Base-by-base conservation (phyloP, 331 rosid species). In the Prunus yedoensis region DNA sequence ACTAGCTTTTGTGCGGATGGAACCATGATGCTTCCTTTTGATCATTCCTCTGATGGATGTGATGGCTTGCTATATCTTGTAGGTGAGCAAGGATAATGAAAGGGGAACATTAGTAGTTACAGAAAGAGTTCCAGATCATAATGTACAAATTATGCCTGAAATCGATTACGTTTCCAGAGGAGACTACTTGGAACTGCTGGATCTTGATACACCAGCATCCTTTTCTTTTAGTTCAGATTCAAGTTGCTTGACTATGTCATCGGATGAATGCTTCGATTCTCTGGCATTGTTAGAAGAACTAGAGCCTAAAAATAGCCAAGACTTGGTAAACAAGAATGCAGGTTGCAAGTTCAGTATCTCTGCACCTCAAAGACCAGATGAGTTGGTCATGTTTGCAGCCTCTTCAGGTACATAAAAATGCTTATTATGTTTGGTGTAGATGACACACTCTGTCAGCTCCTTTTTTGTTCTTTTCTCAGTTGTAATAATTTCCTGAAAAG, bases 221-320 rank as follows among this genome's bases (percentile, higher is more conserved):
- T 46, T 76, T 5, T 70, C 86, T 38, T 83, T 83, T 41, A 76
- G 90, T 50, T 83, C 88, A 27, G 83, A 54, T 62, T 86, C 90
- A 8, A 83, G 90, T 73, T 78, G 88, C 68, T 0, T 79, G 77
- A 76, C 83, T 10, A 73, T 77, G 64, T 76, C 88, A 3, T 86
- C 88, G 2, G 84, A 70, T 20, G 86, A 81, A 53, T 69, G 62
- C 28, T 86, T 86, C 17, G 88, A 81, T 70, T 16, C 68, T 1
- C 46, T 65, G 64, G 86, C 59, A 4, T 47, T 86, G 65, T 72
- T 83, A 77, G 59, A 60, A 47, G 84, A 76, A 54, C 23, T 77
- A 49, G 79, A 81, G 30, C 27, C 53, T 6, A 70, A 59, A 51
- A 54, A 53, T 53, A 62, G 51, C 45, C 73, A 20, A 3, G 68